phyloP scores from a whole-genome alignment of 805 yeast species.

The Ogataea nonfermentans region DNA sequence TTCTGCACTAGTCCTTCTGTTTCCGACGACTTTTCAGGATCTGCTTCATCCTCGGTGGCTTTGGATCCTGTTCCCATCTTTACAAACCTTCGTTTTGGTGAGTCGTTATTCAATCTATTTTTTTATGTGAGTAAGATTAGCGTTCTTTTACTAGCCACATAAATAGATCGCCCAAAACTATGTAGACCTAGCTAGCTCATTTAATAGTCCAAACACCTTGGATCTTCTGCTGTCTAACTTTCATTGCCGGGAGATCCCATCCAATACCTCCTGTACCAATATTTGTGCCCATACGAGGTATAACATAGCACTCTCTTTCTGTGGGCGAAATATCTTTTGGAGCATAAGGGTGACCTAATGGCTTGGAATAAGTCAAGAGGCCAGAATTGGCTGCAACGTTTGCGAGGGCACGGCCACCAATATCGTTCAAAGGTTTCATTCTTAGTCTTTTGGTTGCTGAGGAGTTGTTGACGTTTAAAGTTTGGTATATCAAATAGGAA shows the following conservation, averaged over 20 bases:
- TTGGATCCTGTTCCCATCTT: slow-evolving; percentile 14
- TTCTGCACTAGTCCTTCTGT: not conserved
- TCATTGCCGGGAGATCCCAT: slow-evolving; percentile 84
- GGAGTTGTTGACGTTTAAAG: slow-evolving; percentile 56
- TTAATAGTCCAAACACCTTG: slow-evolving; percentile 65
- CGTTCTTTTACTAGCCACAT: too few species aligned
- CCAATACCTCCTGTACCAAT: slow-evolving; percentile 83
- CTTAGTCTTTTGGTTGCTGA: slow-evolving; percentile 46
- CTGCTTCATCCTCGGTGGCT: slow-evolving; percentile 7
- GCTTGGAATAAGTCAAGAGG: slow-evolving; percentile 81
- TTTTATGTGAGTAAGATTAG: too few species aligned
- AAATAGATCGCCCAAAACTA: too few species aligned
- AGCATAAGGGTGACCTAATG: slow-evolving; percentile 86
- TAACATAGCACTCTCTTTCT: slow-evolving; percentile 83
- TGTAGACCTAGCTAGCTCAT: too few species aligned
- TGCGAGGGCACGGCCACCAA: slow-evolving; percentile 70
- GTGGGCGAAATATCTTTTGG: slow-evolving; percentile 65
- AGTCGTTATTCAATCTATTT: too few species aligned
- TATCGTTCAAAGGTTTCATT: slow-evolving; percentile 74
- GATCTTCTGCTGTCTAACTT: slow-evolving; percentile 67
- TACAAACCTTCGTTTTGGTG: too few species aligned
- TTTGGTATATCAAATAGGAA: slow-evolving; percentile 68
- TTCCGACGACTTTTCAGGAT: not conserved
- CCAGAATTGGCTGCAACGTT: slow-evolving; percentile 74
- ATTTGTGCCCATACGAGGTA: slow-evolving; percentile 85